Conservation (phyloP, 345 rosid species). For the Salix purpurea region DNA sequence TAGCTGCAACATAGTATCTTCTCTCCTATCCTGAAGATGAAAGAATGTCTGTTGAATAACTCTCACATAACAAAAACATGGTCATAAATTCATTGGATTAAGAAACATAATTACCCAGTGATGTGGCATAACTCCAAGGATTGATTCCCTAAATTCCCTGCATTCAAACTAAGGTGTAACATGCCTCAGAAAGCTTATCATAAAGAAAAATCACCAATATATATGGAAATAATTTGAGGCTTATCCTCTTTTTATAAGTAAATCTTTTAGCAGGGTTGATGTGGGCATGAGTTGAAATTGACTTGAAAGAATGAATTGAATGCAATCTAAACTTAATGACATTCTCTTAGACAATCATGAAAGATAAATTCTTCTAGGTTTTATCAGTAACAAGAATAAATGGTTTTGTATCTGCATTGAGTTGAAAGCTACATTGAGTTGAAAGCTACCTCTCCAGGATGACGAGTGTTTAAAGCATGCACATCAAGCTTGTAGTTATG, state of each 20-base stretch:
- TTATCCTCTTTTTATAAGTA: background rate
- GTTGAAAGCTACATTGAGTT: constrained; percentile 34
- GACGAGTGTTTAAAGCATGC: constrained; percentile 76
- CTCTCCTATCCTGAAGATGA: constrained; percentile 83
- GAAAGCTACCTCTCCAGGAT: constrained; percentile 79
- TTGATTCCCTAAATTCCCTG: constrained; percentile 95
- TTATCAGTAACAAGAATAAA: background rate
- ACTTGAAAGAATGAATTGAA: too few species aligned
- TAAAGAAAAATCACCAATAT: constrained; percentile 9
- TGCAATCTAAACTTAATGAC: too few species aligned
- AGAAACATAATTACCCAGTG: constrained; percentile 67
- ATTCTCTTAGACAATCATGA: background rate
- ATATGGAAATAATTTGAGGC: background rate
- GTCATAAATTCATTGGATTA: background rate
- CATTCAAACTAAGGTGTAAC: constrained; percentile 68
- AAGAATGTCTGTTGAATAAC: constrained; percentile 9
- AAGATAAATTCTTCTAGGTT: background rate
- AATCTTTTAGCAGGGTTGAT: background rate
- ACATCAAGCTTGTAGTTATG: constrained; percentile 96
- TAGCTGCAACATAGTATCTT: constrained; percentile 78
- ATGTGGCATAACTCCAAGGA: constrained; percentile 93
- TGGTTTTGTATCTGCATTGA: background rate
- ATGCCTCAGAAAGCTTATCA: constrained; percentile 31
- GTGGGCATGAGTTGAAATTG: too few species aligned
- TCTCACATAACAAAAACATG: constrained; percentile 4